A percentile compares a stretch with the other conserved stretches of the same genome.
These are phyloP conservation scores for Globisporangium acanthophoron DNA, from an alignment of 352 stramenopile species.

Conservation along the genomic window DNA sequence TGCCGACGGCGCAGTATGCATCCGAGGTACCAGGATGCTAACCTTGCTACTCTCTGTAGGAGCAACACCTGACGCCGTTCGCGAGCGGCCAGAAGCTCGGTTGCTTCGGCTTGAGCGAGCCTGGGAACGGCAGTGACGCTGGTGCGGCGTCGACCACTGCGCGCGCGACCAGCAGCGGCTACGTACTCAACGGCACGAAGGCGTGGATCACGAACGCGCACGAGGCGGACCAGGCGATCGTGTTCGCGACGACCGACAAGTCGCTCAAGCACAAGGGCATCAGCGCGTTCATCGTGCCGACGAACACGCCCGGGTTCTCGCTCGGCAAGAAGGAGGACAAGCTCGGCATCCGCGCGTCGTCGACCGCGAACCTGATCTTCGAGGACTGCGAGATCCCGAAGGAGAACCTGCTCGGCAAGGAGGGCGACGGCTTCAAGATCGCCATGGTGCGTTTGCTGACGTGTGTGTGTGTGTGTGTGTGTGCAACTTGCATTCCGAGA, in stretches of 20 bases:
- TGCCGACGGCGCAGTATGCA: too few relatives aligned
- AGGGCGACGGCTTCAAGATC: slow-evolving; percentile 89
- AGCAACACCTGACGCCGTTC: slow-evolving; percentile 87
- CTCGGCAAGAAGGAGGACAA: slow-evolving; percentile 98
- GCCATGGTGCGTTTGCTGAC: slow-evolving; percentile 34
- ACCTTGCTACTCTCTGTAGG: too few relatives aligned
- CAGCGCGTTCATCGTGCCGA: slow-evolving; percentile 94
- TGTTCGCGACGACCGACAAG: slow-evolving; percentile 98
- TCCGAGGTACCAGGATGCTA: too few relatives aligned
- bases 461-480: too few relatives aligned
- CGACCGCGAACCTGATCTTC: slow-evolving; percentile 96
- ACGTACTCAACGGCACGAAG: slow-evolving; percentile 96
- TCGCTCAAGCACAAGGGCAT: slow-evolving; percentile 94
- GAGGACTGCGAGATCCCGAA: slow-evolving; percentile 92
- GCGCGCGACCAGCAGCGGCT: slow-evolving; percentile 77
- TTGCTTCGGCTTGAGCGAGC: slow-evolving; percentile 93
- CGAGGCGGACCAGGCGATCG: slow-evolving; percentile 90
- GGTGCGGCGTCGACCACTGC: slow-evolving; percentile 93
- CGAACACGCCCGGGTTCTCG: slow-evolving; percentile 88
- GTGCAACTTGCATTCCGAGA: neutral
- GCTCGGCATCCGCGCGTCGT: slow-evolving; percentile 95
- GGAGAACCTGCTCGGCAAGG: slow-evolving; percentile 77
- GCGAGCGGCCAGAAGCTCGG: slow-evolving; percentile 89
- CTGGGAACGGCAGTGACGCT: slow-evolving; percentile 93
- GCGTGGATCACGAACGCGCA: slow-evolving; percentile 96